Base-by-base conservation (phyloP, 2,329 filamentous ascomycete species). In the Fusarium sp. region DNA sequence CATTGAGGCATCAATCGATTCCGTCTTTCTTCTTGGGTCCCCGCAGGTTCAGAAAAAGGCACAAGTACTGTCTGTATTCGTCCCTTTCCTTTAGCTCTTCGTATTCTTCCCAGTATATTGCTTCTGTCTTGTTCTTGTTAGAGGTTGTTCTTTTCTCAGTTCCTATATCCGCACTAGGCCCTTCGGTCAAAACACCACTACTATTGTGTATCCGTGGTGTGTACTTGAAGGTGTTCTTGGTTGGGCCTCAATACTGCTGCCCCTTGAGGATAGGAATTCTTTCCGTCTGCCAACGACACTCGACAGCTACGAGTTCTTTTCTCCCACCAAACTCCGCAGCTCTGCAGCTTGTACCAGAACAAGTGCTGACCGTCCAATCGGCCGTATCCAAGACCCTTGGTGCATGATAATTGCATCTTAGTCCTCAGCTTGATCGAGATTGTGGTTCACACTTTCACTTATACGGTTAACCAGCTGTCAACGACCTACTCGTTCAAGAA, bases 391-490 rank as follows among this genome's bases (percentile, higher is more conserved):
- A 61, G 20, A 48, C 40, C 49, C 53, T 38, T 26, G 40, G 44
- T 63, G 56, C 44, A 62, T 61, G 34, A 24, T 56, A 42, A 38
- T 40, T 39, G 45, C 45, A 38, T 49, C 42, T 47, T 54, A 50
- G 48, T 44, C 46, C 50, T 56, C 39, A 58, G 24, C 49, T 38
- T 60, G 24, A 45, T 36, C 48, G 39, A 67, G 26, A 50, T 50
- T 32, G 53, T 45, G 65, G 62, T 50, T 47, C 49, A 20, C 56
- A 38, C 60, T 52, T 50, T 52, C 65, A 65, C 65, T 68, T 68
- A 68, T 44, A 67, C 49, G 39, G 55, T 39, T 38, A 21, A 49
- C 26, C 42, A 56, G 28, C 30, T 51, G 34, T 32, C 23, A 7
- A 47, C 34, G 19, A 57, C 34, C 39, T 43, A 40, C 42, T 45